phyloP scores from a whole-genome alignment of 805 yeast genomes.

The Metschnikowia hibisci region DNA sequence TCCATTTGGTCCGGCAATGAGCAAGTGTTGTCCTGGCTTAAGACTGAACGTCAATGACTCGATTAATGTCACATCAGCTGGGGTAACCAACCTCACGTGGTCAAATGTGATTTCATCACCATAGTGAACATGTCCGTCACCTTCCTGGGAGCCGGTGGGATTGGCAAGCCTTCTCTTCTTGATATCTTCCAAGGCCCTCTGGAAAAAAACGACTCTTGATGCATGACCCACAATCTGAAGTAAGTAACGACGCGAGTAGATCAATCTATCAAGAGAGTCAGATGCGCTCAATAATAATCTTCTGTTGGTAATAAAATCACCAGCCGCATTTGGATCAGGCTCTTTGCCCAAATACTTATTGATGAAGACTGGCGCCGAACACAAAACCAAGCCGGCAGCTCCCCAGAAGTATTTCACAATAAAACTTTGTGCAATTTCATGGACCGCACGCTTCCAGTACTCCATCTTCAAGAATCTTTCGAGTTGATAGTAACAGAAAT shows the following conservation, averaged over 20 bases:
- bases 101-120: constrained; percentile 65
- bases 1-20: constrained; percentile 95
- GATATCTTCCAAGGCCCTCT: constrained; percentile 56
- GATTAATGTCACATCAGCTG: constrained; percentile 72
- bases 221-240: constrained; percentile 84
- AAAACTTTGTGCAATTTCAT: constrained; percentile 82
- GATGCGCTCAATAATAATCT: constrained; percentile 79
- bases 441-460: constrained; percentile 69
- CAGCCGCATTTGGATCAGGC: constrained; percentile 51
- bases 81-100: constrained; percentile 78
- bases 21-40: constrained; percentile 75
- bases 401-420: constrained; percentile 94
- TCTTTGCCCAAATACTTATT: constrained; percentile 46
- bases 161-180: constrained; percentile 19
- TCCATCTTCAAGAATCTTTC: constrained; percentile 75
- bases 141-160: constrained; percentile 14
- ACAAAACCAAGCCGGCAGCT: constrained; percentile 83
- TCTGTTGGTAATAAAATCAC: constrained; percentile 86
- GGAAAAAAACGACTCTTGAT: constrained; percentile 65
- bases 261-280: constrained; percentile 81
- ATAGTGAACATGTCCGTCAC: constrained; percentile 24
- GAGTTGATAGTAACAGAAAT: constrained; percentile 74
- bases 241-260: constrained; percentile 77
- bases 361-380: constrained; percentile 85
- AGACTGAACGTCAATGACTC: constrained; percentile 65